A percentile compares a stretch with the other conserved stretches of the same genome.
phyloP scores from a whole-genome alignment of 495 filamentous ascomycete species.

The Staphylotrichum longicolle region DNA sequence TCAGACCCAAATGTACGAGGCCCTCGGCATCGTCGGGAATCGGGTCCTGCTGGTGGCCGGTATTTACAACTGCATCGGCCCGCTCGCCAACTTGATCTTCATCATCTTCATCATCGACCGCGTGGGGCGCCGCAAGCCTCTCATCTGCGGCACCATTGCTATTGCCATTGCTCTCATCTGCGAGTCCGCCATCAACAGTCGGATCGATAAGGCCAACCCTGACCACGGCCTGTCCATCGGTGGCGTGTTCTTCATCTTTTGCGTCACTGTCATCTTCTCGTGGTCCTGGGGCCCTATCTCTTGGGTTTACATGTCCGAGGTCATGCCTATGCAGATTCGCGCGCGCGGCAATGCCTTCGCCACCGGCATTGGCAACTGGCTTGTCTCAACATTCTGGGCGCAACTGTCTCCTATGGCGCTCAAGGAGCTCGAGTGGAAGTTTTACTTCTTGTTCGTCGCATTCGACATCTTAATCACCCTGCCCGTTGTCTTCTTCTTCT shows the following conservation, averaged over 20 bases:
- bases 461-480: constrained; percentile 33
- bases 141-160: constrained; percentile 42
- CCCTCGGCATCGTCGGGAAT: constrained; percentile 53
- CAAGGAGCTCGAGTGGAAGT: constrained; percentile 44
- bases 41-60: constrained; percentile 54
- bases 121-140: constrained; percentile 47
- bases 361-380: constrained; percentile 51
- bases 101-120: constrained; percentile 51
- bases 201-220: constrained; percentile 37
- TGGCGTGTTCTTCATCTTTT: constrained; percentile 52
- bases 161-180: constrained; percentile 46
- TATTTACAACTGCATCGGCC: constrained; percentile 60
- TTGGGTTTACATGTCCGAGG: constrained; percentile 52
- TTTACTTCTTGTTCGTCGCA: constrained; percentile 46
- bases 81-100: constrained; percentile 36
- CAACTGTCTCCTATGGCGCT: constrained; percentile 52
- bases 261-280: constrained; percentile 48
- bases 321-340: constrained; percentile 53
- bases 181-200: constrained; percentile 43
- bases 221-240: constrained; percentile 41
- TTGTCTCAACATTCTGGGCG: constrained; percentile 50
- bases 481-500: constrained; percentile 51
- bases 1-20: constrained; percentile 58
- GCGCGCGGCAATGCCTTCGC: constrained; percentile 50
- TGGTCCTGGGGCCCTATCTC: constrained; percentile 48